Evolutionary conservation across 1,284 basidiomycete genomes (phyloP), one percentile per base, ranked within the genome.

Genomic region (Cyathus pygmaeus): DNA sequence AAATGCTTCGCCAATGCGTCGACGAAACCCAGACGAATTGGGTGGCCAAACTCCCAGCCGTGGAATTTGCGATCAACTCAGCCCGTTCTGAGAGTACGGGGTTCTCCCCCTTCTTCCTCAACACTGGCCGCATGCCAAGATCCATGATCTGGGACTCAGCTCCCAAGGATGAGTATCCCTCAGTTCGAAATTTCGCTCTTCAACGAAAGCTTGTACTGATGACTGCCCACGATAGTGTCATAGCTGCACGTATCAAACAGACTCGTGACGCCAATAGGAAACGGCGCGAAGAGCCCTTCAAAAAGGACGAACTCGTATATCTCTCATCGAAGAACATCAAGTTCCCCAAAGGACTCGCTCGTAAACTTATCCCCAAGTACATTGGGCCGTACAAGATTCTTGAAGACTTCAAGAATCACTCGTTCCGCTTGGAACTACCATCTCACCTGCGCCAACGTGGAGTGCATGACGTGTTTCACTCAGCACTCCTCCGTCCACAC

Each of bases 351-450:
- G 69, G 67, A 15, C 62, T 60, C 27, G 65, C 75, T 0, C 29
- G 68, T 0, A 82, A 82, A 53, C 60, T 82, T 1, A 51, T 65
- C 0, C 80, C 77, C 0, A 81, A 79, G 44, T 83, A 62, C 39
- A 70, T 77, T 30, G 71, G 77, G 10, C 77, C 76, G 0, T 78
- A 71, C 59, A 57, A 53, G 21, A 70, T 79, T 6, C 3, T 58
- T 7, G 39, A 56, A 10, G 67, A 65, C 7, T 58, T 62, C 15
- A 62, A 61, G 1, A 68, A 65, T 6, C 56, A 68, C 5, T 65
- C 68, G 1, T 63, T 79, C 57, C 41, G 56, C 5, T 17, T 81
- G 0, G 72, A 77, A 2, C 46, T 81, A 17, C 69, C 74, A 0
- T 2, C 51, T 0, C 65, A 71, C 0, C 59, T 80, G 3, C 66